A percentile compares a stretch with the other conserved stretches of the same genome.
Conservation (phyloP, 768 basidiomycete genomes). For the Boletus bicolor region DNA sequence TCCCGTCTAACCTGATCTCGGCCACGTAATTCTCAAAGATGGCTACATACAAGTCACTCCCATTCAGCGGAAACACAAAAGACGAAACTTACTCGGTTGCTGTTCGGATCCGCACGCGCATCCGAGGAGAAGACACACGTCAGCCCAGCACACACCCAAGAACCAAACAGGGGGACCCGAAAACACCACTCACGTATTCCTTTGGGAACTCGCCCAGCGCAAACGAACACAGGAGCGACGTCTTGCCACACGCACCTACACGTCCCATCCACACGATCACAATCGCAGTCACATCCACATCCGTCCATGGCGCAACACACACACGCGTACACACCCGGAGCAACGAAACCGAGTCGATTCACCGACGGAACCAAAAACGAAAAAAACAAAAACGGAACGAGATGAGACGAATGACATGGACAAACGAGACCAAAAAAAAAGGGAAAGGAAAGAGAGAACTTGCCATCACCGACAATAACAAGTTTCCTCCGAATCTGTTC, state of each 20-base stretch:
- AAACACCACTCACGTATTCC: slow-evolving; percentile 73
- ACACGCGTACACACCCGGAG: background rate
- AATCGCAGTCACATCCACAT: background rate
- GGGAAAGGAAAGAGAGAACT: slow-evolving; percentile 27
- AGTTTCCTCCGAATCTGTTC: slow-evolving; percentile 87
- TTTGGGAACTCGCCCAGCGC: slow-evolving; percentile 93
- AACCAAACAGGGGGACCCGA: background rate
- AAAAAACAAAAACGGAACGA: background rate
- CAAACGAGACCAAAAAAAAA: no score
- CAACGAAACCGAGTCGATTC: background rate
- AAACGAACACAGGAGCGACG: slow-evolving; percentile 85
- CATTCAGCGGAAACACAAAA: background rate
- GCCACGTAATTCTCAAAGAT: slow-evolving; percentile 99
- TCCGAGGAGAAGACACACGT: background rate
- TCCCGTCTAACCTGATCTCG: slow-evolving; percentile 95
- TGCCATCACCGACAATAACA: slow-evolving; percentile 96
- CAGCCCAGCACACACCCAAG: background rate
- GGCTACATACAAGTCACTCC: slow-evolving; percentile 36
- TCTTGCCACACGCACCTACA: slow-evolving; percentile 93
- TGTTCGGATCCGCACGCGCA: slow-evolving; percentile 13
- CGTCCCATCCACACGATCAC: background rate
- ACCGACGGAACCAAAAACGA: background rate
- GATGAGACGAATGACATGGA: background rate
- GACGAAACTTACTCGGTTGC: slow-evolving; percentile 45
- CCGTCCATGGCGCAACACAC: background rate